Evolutionary conservation across 2,329 filamentous ascomycete genomes (phyloP).

Genomic region (Pestalotiopsis sp.): DNA sequence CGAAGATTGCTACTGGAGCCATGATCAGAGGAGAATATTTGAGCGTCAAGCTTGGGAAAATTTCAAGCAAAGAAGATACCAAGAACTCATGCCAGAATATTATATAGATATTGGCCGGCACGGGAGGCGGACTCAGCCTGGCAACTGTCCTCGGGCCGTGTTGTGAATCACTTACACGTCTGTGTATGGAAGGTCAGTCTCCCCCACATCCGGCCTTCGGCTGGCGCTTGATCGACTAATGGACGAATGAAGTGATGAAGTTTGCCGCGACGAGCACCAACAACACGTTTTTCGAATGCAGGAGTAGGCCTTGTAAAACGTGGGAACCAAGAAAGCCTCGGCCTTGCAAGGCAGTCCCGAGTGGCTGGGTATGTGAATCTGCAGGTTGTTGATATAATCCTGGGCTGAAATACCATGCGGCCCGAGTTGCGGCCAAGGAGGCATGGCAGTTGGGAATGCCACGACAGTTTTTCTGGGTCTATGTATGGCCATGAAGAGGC

Average conservation of each 20-base stretch:
- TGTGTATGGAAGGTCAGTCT: background rate
- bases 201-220: background rate
- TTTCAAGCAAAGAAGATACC: background rate
- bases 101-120: background rate
- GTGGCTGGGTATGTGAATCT: background rate
- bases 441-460: background rate
- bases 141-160: background rate
- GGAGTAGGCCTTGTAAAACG: slow-evolving; percentile 1
- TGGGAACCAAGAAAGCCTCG: background rate
- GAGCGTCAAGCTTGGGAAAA: background rate
- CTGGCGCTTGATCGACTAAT: slow-evolving; percentile 10
- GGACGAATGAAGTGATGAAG: background rate
- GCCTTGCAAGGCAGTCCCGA: background rate
- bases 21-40: background rate
- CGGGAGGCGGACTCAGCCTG: background rate
- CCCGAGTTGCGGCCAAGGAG: background rate
- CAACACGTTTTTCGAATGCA: slow-evolving; percentile 1
- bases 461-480: background rate
- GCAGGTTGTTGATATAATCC: background rate
- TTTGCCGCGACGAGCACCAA: slow-evolving; percentile 11
- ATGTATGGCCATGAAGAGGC: background rate
- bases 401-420: background rate
- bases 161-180: slow-evolving; percentile 6
- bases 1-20: background rate
- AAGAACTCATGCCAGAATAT: background rate